Evolutionary conservation across 805 yeast genomes (phyloP).

Genomic region (Saturnispora dispora): DNA sequence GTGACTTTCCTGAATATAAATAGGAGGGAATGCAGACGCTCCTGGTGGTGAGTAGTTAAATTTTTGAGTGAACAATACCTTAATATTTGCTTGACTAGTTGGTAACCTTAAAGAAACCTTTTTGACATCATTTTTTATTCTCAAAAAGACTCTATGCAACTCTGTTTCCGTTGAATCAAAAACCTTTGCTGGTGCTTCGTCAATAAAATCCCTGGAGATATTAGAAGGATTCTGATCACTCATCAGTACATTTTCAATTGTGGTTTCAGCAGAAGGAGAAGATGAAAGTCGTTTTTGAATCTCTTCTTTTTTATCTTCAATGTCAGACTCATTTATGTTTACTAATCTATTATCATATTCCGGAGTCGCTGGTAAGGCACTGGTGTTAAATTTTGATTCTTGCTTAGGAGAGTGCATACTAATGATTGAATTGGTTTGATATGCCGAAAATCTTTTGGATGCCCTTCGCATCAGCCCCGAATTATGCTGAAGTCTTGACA

Average conservation of each 20-base stretch:
- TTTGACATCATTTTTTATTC: constrained; percentile 44
- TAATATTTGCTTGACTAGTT: constrained; percentile 41
- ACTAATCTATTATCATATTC: constrained; percentile 19
- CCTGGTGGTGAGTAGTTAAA: constrained; percentile 66
- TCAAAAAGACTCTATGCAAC: constrained; percentile 35
- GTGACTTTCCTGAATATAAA: constrained; percentile 57
- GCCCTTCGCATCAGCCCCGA: constrained; percentile 86
- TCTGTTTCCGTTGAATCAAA: background rate
- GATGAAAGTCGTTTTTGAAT: constrained; percentile 5
- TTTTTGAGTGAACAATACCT: constrained; percentile 74
- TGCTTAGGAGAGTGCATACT: constrained; percentile 19
- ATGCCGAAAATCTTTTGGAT: constrained; percentile 87
- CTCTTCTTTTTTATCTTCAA: constrained; percentile 13
- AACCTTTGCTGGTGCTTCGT: background rate
- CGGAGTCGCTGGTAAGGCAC: constrained; percentile 19
- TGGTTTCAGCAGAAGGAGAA: constrained; percentile 3
- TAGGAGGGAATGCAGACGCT: constrained; percentile 53
- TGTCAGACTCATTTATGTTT: constrained; percentile 20
- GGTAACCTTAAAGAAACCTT: constrained; percentile 40
- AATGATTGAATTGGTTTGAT: constrained; percentile 41
- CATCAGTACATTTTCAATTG: constrained; percentile 4
- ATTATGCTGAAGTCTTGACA: constrained; percentile 71
- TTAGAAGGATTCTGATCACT: background rate
- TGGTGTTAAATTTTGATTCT: constrained; percentile 2
- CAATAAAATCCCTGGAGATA: background rate